phyloP scores from a whole-genome alignment of 2,329 filamentous ascomycete species.

The Colletotrichum simmondsii region DNA sequence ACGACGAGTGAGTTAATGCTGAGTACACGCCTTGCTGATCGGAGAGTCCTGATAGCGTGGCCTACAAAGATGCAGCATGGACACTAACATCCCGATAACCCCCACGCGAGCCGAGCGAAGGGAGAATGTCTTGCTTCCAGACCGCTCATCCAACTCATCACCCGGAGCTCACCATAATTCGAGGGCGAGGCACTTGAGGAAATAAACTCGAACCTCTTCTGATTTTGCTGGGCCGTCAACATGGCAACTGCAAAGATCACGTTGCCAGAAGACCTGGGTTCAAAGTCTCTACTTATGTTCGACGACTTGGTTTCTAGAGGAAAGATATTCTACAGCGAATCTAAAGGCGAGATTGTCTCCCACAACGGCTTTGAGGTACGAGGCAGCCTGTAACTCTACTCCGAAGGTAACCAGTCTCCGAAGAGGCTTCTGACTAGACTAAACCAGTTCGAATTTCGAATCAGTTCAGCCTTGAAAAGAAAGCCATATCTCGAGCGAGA shows the following conservation, averaged over 20 bases:
- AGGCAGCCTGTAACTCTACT: no score
- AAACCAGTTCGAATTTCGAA: background rate
- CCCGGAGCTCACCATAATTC: no score
- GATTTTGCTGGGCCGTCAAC: no score
- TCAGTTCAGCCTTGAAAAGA: background rate
- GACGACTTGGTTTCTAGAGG: background rate
- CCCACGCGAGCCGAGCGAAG: no score
- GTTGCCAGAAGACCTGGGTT: background rate
- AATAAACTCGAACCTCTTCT: no score
- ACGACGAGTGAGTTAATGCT: fast-evolving
- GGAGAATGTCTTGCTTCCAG: no score
- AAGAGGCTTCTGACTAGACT: background rate
- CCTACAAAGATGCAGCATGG: no score
- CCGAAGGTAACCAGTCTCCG: background rate
- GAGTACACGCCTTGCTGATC: no score
- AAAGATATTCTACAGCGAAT: background rate
- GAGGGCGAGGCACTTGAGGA: background rate
- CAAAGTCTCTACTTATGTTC: background rate
- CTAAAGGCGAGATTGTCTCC: background rate
- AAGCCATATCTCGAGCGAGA: background rate
- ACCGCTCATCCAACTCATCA: no score
- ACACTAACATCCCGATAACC: no score
- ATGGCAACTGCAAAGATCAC: background rate
- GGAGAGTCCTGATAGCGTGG: no score
- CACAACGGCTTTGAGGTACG: background rate